phyloP scores from a whole-genome alignment of 2,329 filamentous ascomycete species.

The Geosmithia putterillii region DNA sequence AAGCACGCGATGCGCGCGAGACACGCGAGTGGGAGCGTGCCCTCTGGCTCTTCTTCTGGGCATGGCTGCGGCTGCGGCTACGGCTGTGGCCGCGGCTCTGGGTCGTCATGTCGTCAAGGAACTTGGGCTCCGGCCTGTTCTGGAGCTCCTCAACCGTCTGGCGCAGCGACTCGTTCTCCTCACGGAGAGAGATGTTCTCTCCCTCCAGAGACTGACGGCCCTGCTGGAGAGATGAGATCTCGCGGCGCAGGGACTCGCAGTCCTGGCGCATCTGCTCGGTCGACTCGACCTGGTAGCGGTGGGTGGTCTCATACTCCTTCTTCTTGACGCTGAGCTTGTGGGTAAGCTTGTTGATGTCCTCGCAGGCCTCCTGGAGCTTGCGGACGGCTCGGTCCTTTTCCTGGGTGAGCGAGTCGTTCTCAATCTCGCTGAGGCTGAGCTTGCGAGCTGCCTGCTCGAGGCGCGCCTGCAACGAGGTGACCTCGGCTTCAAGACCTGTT shows the following conservation, averaged over 20 bases:
- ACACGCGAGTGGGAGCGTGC: neutral
- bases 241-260: constrained; percentile 25
- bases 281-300: constrained; percentile 23
- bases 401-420: constrained; percentile 46
- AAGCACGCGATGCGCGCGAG: neutral
- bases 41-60: neutral
- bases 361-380: constrained; percentile 48
- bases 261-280: constrained; percentile 24
- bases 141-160: constrained; percentile 20
- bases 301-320: constrained; percentile 27
- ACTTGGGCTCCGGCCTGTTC: constrained; percentile 24
- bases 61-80: too few species aligned
- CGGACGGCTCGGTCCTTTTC: constrained; percentile 55
- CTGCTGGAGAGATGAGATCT: constrained; percentile 25
- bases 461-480: constrained; percentile 47
- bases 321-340: constrained; percentile 26
- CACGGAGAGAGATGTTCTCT: constrained; percentile 27
- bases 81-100: too few species aligned
- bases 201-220: constrained; percentile 20
- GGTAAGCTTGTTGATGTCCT: constrained; percentile 39
- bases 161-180: constrained; percentile 25
- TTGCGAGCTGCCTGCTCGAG: constrained; percentile 52
- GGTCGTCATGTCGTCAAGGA: constrained; percentile 9
- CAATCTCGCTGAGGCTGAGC: constrained; percentile 47
- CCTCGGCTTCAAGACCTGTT: constrained; percentile 46